phyloP scores from a whole-genome alignment of 2,329 filamentous ascomycete species.

The Didymella arachidicola region DNA sequence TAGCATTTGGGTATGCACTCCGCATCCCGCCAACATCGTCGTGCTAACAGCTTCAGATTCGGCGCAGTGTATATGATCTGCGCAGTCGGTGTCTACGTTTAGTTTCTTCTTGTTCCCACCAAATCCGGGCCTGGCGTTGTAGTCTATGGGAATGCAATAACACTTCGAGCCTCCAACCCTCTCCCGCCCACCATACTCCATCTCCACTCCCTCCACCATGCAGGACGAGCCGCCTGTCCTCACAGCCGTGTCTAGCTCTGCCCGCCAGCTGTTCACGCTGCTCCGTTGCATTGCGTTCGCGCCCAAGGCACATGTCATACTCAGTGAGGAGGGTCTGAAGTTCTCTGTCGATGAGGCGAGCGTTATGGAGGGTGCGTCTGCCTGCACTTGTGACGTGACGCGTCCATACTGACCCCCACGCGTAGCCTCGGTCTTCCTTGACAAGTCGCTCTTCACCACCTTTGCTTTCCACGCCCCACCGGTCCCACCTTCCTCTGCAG shows the following conservation, averaged over 20 bases:
- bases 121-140: slow-evolving; percentile 42
- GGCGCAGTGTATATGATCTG: slow-evolving; percentile 99
- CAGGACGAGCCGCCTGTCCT: slow-evolving; percentile 64
- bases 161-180: slow-evolving; percentile 24
- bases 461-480: slow-evolving; percentile 71
- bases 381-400: slow-evolving; percentile 7
- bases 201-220: slow-evolving; percentile 40
- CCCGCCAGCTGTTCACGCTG: slow-evolving; percentile 74
- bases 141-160: slow-evolving; percentile 53
- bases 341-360: slow-evolving; percentile 88
- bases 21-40: background rate
- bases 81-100: slow-evolving; percentile 98
- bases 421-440: slow-evolving; percentile 79
- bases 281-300: slow-evolving; percentile 69
- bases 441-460: slow-evolving; percentile 86
- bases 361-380: slow-evolving; percentile 80
- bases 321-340: slow-evolving; percentile 83
- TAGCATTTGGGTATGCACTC: slow-evolving; percentile 81
- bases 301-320: slow-evolving; percentile 71
- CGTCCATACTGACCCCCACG: slow-evolving; percentile 18
- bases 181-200: slow-evolving; percentile 21
- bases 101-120: slow-evolving; percentile 41
- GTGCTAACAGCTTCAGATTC: slow-evolving; percentile 65
- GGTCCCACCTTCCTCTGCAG: slow-evolving; percentile 48
- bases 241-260: slow-evolving; percentile 78